These are phyloP conservation scores for Hanseniaspora pseudoguilliermondii DNA, from an alignment of 805 yeast species.

Conservation along the genomic window DNA sequence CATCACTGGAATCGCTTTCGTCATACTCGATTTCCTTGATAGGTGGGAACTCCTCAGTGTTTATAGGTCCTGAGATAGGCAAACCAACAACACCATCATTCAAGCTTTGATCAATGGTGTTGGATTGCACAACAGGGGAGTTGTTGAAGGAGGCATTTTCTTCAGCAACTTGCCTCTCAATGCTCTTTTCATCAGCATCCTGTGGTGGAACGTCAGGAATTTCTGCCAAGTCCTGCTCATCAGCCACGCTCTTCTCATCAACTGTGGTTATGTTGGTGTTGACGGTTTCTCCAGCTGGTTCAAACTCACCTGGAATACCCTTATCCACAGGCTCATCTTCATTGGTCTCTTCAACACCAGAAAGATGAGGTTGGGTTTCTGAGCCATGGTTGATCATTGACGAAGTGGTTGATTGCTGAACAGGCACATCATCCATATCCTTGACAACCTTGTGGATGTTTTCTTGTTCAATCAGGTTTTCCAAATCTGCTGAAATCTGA, in stretches of 20 bases:
- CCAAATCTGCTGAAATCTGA: slow-evolving; percentile 29
- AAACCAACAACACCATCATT: slow-evolving; percentile 1
- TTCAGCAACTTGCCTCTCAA: slow-evolving; percentile 2
- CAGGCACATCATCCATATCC: slow-evolving; percentile 20
- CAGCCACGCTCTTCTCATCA: background rate
- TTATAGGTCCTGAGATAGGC: slow-evolving; percentile 13
- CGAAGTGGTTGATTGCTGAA: slow-evolving; percentile 76
- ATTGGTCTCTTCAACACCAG: background rate
- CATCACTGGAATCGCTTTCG: slow-evolving; percentile 39
- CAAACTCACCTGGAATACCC: slow-evolving; percentile 23
- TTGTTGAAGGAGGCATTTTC: slow-evolving; percentile 13
- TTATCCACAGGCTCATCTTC: slow-evolving; percentile 20
- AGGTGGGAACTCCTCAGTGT: slow-evolving; percentile 43
- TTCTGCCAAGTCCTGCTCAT: background rate
- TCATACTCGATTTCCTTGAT: slow-evolving; percentile 42
- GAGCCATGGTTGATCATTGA: slow-evolving; percentile 90
- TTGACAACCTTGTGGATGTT: background rate
- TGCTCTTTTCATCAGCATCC: background rate
- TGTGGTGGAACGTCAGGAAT: slow-evolving; percentile 9
- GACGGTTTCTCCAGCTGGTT: background rate
- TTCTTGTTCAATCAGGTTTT: slow-evolving; percentile 14
- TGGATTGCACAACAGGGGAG: background rate
- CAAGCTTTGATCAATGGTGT: background rate
- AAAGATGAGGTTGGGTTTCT: slow-evolving; percentile 35
- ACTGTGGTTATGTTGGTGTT: background rate